Base-by-base conservation (phyloP, 1,139 yeast genomes). In the Yamadazyma siamensis region DNA sequence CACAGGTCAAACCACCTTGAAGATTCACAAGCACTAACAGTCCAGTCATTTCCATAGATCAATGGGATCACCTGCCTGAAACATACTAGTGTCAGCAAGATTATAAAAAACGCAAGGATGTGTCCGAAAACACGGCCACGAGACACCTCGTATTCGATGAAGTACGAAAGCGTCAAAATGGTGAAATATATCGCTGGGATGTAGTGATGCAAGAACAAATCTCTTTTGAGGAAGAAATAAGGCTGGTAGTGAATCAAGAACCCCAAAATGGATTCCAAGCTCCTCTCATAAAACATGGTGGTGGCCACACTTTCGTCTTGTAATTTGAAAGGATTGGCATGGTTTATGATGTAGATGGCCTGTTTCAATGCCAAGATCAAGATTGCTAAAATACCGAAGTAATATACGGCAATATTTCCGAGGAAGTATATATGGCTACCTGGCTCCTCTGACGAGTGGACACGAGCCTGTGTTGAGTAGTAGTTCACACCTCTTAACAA, bases 191-290 rank as follows among this genome's bases (percentile, higher is more conserved):
- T 47, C 11, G 67, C 50, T 10, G 61, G 57, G 37, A 64, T 50
- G 43, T 68, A 68, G 41, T 66, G 71, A 36, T 65, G 71, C 27
- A 58, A 45, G 35, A 59, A 61, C 26, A 63, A 41, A 31, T 61
- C 61, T 32, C 70, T 46, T 10, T 45, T 29, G 57, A 63, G 50
- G 31, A 36, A 34, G 41, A 59, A 56, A 40, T 46, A 62, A 5
- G 74, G 73, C 10, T 50, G 34, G 34, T 52, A 67, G 35, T 65
- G 61, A n/a, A 65, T 24, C 3, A 40, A 25, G 61, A 64, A 68
- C 0, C 71, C 74, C 4, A 54, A 25, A 12, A 55, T 35, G 13
- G 44, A 54, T 30, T 58, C 61, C 26, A 59, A 41, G 5, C 57
- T 40, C 26, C 46, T 43, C 15, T 34, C 33, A 37, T 58, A 56